phyloP scores from a whole-genome alignment of 2,329 filamentous ascomycete genomes.

The Diatrype stigma region DNA sequence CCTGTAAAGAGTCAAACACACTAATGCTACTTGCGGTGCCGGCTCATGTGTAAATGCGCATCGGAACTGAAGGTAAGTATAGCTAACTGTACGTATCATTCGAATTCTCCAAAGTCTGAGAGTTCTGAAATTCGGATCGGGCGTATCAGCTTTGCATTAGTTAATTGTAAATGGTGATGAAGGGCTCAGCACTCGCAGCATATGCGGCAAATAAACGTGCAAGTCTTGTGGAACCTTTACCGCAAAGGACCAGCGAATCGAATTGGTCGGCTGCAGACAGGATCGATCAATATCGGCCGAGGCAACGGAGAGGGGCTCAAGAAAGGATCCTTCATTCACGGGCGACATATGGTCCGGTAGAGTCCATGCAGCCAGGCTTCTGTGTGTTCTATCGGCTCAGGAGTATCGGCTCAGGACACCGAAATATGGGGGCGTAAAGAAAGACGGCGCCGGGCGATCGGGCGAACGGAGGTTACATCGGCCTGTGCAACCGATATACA shows the following conservation, averaged over 20 bases:
- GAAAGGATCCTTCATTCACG: slow-evolving; percentile 39
- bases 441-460: no score
- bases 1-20: no score
- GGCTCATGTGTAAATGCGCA: no score
- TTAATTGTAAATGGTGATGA: no score
- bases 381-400: slow-evolving; percentile 28
- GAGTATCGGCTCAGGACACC: slow-evolving; percentile 35
- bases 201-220: slow-evolving; percentile 37
- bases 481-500: no score
- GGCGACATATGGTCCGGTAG: slow-evolving; percentile 29
- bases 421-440: slow-evolving; percentile 26
- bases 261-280: slow-evolving; percentile 34
- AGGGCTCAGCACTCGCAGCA: slow-evolving; percentile 37
- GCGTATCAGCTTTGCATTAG: no score
- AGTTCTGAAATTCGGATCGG: no score
- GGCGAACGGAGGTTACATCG: no score
- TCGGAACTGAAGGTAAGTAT: no score
- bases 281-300: slow-evolving; percentile 38
- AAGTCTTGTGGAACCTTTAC: slow-evolving; percentile 32
- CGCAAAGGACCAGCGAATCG: slow-evolving; percentile 32
- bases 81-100: no score
- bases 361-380: slow-evolving; percentile 36
- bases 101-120: no score
- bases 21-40: no score
- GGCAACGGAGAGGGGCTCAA: slow-evolving; percentile 45